A percentile compares a stretch with the other conserved stretches of the same genome.
Conservation (phyloP, 2,329 filamentous ascomycete genomes). For the Diaporthe helianthi region DNA sequence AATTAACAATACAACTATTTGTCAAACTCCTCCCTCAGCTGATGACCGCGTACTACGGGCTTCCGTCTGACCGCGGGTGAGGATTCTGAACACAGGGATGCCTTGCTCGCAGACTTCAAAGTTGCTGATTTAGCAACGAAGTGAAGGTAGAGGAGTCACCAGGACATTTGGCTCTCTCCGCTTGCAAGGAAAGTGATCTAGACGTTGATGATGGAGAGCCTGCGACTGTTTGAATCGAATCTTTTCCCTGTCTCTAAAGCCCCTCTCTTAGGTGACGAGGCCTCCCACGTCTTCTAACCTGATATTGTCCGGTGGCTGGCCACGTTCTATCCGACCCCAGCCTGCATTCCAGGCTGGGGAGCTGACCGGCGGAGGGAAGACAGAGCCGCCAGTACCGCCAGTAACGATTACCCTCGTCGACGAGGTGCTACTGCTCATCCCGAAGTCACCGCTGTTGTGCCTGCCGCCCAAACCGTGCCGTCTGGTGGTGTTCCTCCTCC, state of each 20-base stretch:
- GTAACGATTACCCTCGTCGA: slow-evolving; percentile 37
- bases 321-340: slow-evolving; percentile 49
- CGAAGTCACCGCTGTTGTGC: slow-evolving; percentile 30
- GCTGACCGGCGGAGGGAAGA: slow-evolving; percentile 36
- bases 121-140: neutral
- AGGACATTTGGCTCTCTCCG: neutral
- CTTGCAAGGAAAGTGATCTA: neutral
- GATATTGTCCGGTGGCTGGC: slow-evolving; percentile 44
- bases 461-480: slow-evolving; percentile 35
- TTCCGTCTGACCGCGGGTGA: neutral
- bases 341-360: slow-evolving; percentile 49
- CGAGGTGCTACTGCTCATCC: slow-evolving; percentile 29
- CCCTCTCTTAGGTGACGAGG: slow-evolving; percentile 37
- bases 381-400: slow-evolving; percentile 32
- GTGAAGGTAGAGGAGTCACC: neutral
- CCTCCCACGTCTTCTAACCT: slow-evolving; percentile 48
- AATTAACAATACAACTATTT: slow-evolving; percentile 11
- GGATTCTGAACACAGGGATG: too few relatives aligned
- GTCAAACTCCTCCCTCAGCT: too few relatives aligned
- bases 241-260: neutral
- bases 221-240: too few relatives aligned
- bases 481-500: slow-evolving; percentile 32
- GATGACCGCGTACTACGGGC: neutral
- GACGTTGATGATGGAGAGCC: neutral
- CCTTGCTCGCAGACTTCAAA: too few relatives aligned